Evolutionary conservation across 1,139 yeast species (phyloP), one percentile per base, ranked within the genome.

Genomic region (Debaryomycetaceae sp.): DNA sequence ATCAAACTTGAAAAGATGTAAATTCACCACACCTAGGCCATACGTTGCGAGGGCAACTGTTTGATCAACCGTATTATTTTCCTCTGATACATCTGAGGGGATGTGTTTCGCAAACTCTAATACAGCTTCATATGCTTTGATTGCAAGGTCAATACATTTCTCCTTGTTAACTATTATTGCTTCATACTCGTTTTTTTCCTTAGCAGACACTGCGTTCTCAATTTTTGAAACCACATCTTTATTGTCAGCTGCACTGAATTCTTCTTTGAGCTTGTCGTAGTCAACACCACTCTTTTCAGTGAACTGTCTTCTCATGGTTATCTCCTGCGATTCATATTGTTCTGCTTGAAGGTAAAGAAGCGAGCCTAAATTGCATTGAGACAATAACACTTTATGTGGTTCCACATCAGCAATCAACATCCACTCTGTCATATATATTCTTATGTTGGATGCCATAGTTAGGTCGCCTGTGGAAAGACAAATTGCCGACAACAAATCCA

Each of bases 41-140:
- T 87, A 91, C 0, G 88, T 81, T 0, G 96, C 80, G 53, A 88
- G 67, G 0, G 95, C 95, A 26, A 84, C 79, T 2, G 86, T 81
- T 47, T 87, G 88, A 38, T 51, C 51, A 16, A 68, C 57, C 32
- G 56, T 51, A 36, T 47, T 40, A 36, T 55, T 51, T 33, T 48
- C 44, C 26, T 49, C 52, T 38, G 51, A 50, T 30, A 49, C 45
- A 16, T 58, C 65, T 34, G 44, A 53, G 2, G 83, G 79, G 6
- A 79, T 56, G 30, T 70, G 63, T 46, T 77, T 79, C 4, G 84
- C 73, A 34, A 78, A 77, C 30, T 67, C 70, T 26, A 83, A 60
- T 19, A 84, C 83, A 8, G 79, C 67, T 44, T 78, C 75, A 46
- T 77, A 80, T 5, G 71, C 61, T 42, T 70, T 67, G 8, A 65